These are phyloP conservation scores for Arthroderma sp. DNA, from an alignment of 2,329 filamentous ascomycete genomes.

Conservation along the genomic window DNA sequence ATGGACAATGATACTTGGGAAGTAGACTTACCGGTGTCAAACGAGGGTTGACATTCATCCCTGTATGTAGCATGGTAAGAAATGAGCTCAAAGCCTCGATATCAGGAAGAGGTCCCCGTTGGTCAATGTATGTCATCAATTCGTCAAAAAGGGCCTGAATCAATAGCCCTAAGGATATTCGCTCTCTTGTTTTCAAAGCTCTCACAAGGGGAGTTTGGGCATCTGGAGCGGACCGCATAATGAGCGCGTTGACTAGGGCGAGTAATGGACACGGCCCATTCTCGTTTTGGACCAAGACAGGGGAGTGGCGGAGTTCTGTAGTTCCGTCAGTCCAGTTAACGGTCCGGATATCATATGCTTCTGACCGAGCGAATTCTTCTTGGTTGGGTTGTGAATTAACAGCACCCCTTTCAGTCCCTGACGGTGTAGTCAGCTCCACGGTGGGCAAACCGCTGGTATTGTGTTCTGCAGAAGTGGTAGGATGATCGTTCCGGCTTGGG, in stretches of 20 bases:
- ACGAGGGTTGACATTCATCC: conserved; percentile 94
- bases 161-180: conserved; percentile 72
- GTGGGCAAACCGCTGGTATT: too few species aligned
- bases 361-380: conserved; percentile 21
- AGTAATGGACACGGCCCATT: conserved; percentile 92
- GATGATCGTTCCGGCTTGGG: too few species aligned
- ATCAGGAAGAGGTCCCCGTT: conserved; percentile 61
- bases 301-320: conserved; percentile 56
- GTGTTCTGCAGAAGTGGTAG: too few species aligned
- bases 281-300: conserved; percentile 80
- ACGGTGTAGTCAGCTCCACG: too few species aligned
- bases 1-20: conserved; percentile 3
- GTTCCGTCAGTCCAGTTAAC: conserved; percentile 68
- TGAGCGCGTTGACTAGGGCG: conserved; percentile 82
- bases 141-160: conserved; percentile 89
- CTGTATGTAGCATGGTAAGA: conserved; percentile 75
- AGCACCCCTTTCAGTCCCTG: too few species aligned
- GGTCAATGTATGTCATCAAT: conserved; percentile 64
- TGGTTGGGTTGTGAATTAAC: background rate
- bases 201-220: conserved; percentile 60
- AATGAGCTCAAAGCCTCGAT: conserved; percentile 80
- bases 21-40: conserved; percentile 48
- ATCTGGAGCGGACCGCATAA: conserved; percentile 62
- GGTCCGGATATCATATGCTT: conserved; percentile 89
- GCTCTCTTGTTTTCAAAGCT: conserved; percentile 64